Percentiles rank a stretch among this genome's conserved stretches.
phyloP scores from a whole-genome alignment of 1,284 basidiomycete genomes.

The Apiotrichum porosum region DNA sequence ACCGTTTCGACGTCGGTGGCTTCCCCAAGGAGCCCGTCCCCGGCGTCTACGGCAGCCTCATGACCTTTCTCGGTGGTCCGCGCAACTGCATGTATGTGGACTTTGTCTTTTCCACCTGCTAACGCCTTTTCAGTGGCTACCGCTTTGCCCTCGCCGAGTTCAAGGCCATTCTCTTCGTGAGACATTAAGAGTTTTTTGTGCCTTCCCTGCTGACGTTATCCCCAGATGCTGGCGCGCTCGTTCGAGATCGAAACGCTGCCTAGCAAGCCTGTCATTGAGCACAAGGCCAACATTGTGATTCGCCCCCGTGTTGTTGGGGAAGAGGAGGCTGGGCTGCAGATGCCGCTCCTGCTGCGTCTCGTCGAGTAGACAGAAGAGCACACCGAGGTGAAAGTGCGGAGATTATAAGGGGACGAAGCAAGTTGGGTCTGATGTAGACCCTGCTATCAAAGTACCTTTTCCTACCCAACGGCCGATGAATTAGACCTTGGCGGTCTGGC shows the following conservation, averaged over 20 bases:
- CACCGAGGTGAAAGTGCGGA: too few relatives aligned
- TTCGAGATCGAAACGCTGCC: conserved; percentile 56
- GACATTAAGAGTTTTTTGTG: too few relatives aligned
- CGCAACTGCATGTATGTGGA: conserved; percentile 57
- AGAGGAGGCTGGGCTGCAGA: conserved; percentile 41
- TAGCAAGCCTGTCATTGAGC: conserved; percentile 37
- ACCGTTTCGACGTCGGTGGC: conserved; percentile 20
- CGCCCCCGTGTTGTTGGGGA: conserved; percentile 41
- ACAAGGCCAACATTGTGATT: conserved; percentile 40
- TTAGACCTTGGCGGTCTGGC: too few relatives aligned
- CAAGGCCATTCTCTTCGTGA: conserved; percentile 58
- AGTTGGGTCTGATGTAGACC: too few relatives aligned
- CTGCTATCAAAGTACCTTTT: too few relatives aligned
- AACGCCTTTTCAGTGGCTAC: conserved; percentile 51
- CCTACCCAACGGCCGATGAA: too few relatives aligned
- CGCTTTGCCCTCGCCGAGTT: conserved; percentile 65
- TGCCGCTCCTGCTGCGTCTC: conserved; percentile 37
- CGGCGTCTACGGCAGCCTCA: conserved; percentile 59
- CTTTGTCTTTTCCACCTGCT: background rate
- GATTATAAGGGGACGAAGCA: too few relatives aligned
- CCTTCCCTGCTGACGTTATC: conserved; percentile 55
- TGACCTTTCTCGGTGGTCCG: conserved; percentile 64
- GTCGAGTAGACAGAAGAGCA: too few relatives aligned
- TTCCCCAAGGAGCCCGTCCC: conserved; percentile 51
- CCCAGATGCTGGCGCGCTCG: conserved; percentile 54